A percentile compares a stretch with the other conserved stretches of the same genome.
Conservation (phyloP, 768 basidiomycete genomes). For the Tylopilus rubrobrunneus region DNA sequence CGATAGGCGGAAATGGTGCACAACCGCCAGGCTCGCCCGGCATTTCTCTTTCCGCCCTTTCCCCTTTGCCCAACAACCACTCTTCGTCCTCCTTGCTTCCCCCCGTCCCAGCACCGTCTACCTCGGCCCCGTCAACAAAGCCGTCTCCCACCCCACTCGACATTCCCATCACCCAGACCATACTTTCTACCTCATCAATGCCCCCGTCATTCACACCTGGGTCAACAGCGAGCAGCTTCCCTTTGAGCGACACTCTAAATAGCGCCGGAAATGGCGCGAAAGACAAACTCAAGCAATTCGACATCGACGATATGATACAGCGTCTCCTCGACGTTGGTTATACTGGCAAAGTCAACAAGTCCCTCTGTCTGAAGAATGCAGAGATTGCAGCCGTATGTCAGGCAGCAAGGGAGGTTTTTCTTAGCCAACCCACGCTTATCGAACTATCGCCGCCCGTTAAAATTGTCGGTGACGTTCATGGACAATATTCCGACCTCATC, state of each 20-base stretch:
- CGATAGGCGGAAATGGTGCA: slow-evolving; percentile 39
- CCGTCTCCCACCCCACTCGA: slow-evolving; percentile 61
- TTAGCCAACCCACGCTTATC: slow-evolving; percentile 93
- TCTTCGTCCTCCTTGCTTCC: slow-evolving; percentile 38
- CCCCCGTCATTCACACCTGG: slow-evolving; percentile 47
- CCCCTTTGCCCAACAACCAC: slow-evolving; percentile 37
- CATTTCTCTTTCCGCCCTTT: slow-evolving; percentile 35
- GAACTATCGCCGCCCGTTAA: slow-evolving; percentile 98
- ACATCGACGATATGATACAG: slow-evolving; percentile 98
- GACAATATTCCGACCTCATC: slow-evolving; percentile 98
- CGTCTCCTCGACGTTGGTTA: slow-evolving; percentile 95
- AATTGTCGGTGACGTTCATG: slow-evolving; percentile 99
- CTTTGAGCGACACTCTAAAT: slow-evolving; percentile 34
- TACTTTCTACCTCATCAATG: slow-evolving; percentile 67
- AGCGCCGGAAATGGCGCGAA: slow-evolving; percentile 41
- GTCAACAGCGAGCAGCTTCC: slow-evolving; percentile 41
- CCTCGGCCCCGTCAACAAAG: slow-evolving; percentile 25
- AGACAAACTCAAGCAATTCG: slow-evolving; percentile 67
- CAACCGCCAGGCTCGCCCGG: slow-evolving; percentile 30
- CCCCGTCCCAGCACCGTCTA: slow-evolving; percentile 7
- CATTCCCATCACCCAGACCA: slow-evolving; percentile 78
- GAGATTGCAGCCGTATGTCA: slow-evolving; percentile 94
- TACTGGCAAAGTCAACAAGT: slow-evolving; percentile 96
- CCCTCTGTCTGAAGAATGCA: slow-evolving; percentile 89
- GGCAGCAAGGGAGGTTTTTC: slow-evolving; percentile 93